These are phyloP conservation scores for Thelephora terrestris DNA, from an alignment of 1,284 basidiomycete genomes.

Conservation along the genomic window DNA sequence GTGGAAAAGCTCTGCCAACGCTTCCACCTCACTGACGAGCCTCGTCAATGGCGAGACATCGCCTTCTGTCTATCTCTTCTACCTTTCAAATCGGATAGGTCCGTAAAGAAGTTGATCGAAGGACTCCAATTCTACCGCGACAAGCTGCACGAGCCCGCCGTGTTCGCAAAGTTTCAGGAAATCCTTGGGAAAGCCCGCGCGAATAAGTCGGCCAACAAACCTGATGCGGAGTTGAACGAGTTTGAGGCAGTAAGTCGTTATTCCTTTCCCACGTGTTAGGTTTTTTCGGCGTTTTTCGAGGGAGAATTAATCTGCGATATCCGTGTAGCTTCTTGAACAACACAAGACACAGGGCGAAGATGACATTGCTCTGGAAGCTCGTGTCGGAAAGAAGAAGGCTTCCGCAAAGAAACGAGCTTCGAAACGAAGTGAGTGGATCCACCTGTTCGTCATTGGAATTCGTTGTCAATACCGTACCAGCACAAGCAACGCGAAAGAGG, in stretches of 20 bases:
- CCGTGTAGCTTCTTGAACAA: constrained; percentile 67
- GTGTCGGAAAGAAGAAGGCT: constrained; percentile 73
- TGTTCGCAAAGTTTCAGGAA: constrained; percentile 81
- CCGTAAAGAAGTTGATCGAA: constrained; percentile 93
- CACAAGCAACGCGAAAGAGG: constrained; percentile 8
- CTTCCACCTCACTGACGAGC: constrained; percentile 82
- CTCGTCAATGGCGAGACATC: constrained; percentile 96
- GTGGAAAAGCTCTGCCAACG: constrained; percentile 93
- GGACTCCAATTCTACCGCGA: constrained; percentile 89
- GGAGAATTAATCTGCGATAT: background rate
- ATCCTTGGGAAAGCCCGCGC: constrained; percentile 79
- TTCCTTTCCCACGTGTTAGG: constrained; percentile 8
- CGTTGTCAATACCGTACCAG: background rate
- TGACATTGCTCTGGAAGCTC: constrained; percentile 81
- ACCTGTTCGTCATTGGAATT: background rate
- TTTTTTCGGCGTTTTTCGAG: constrained; percentile 4
- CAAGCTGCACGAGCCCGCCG: constrained; percentile 84
- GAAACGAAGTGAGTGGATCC: constrained; percentile 26
- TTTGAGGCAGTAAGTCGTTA: constrained; percentile 62
- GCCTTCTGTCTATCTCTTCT: constrained; percentile 91
- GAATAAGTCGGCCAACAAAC: constrained; percentile 86
- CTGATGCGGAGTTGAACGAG: constrained; percentile 82
- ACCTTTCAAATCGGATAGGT: constrained; percentile 94
- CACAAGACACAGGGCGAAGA: constrained; percentile 81
- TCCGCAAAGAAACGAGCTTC: constrained; percentile 61